Evolutionary conservation across 1,284 basidiomycete genomes (phyloP), one percentile per base, ranked within the genome.

Genomic region (Malassezia equina): DNA sequence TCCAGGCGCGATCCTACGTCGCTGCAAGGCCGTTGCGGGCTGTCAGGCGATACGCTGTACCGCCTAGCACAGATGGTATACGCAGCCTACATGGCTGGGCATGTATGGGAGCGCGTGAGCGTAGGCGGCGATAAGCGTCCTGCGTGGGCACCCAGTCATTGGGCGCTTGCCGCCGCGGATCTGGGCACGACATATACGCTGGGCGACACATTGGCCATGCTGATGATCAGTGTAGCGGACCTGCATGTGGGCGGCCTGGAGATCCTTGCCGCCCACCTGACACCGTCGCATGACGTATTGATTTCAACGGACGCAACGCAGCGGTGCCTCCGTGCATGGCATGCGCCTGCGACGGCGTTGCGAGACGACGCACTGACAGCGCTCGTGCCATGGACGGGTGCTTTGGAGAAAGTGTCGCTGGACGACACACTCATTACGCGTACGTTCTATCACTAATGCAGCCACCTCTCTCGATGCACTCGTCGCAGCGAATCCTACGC

Each of bases 391-490:
- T 47, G 43, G 44, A 57, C 55, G 1, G 55, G 55, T 7, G 24
- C 29, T 0, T 29, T 57, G 6, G n/a, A 27, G 21, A 13, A 34
- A 8, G 34, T 52, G 13, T 51, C 40, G 31, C 39, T 57, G 19
- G 55, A 57, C 44, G 44, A 57, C 33, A 57, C 55, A 12, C 49
- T n/a, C 4, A n/a, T 57, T 9, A 47, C 49, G 6, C 8, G 49
- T 51, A 54, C 25, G 46, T 51, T 13, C 31, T 12, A 1, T 6
- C n/a, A 29, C 34, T 41, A 2, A 47, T 25, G 0, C 23, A 41
- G 44, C 39, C 8, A n/a, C 24, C 7, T 36, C 49, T 3, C 29
- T 57, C 21, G 44, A 57, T 31, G 43, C 36, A 3, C 39, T 51
- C 6, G 46, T 57, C 12, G 34, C 28, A 1, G 23, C 25, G 17